A percentile compares a stretch with the other conserved stretches of the same genome.
These are phyloP conservation scores for Fusarium sp. DNA, from an alignment of 2,329 filamentous ascomycete species.

Conservation along the genomic window DNA sequence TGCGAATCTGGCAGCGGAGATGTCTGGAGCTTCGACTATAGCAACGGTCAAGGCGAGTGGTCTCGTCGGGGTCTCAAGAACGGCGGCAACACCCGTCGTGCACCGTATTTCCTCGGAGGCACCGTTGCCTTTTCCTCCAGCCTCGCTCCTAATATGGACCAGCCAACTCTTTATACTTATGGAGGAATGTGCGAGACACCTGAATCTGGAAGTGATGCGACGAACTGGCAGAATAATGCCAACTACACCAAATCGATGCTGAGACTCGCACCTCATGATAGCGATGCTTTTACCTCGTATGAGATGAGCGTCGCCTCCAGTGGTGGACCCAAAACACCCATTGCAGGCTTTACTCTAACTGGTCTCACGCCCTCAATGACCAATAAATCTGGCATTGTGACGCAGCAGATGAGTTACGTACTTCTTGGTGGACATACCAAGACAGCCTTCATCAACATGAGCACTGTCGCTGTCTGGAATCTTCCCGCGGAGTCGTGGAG, in stretches of 20 bases:
- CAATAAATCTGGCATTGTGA: slow-evolving; percentile 70
- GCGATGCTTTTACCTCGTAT: slow-evolving; percentile 45
- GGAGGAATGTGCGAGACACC: slow-evolving; percentile 85
- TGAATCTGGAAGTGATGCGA: slow-evolving; percentile 46
- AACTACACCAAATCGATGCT: slow-evolving; percentile 86
- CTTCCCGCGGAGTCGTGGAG: slow-evolving; percentile 88
- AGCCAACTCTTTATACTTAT: slow-evolving; percentile 75
- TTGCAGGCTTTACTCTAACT: slow-evolving; percentile 89
- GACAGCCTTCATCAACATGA: slow-evolving; percentile 92
- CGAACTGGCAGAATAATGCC: slow-evolving; percentile 72
- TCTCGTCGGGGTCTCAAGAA: slow-evolving; percentile 36
- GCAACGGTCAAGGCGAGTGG: slow-evolving; percentile 22
- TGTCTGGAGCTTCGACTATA: slow-evolving; percentile 72
- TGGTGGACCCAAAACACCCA: slow-evolving; percentile 74
- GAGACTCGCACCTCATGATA: slow-evolving; percentile 62
- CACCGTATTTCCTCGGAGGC: slow-evolving; percentile 62
- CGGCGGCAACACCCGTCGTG: slow-evolving; percentile 37
- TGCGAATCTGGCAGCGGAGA: slow-evolving; percentile 67
- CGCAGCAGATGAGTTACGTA: slow-evolving; percentile 80
- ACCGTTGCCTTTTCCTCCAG: slow-evolving; percentile 74
- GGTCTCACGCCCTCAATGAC: slow-evolving; percentile 75
- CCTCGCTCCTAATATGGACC: slow-evolving; percentile 61
- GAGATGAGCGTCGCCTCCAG: slow-evolving; percentile 51
- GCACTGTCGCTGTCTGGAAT: slow-evolving; percentile 85
- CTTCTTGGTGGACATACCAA: slow-evolving; percentile 87